Conservation (phyloP, 2,329 filamentous ascomycete species). For the Fusarium incarnatum region DNA sequence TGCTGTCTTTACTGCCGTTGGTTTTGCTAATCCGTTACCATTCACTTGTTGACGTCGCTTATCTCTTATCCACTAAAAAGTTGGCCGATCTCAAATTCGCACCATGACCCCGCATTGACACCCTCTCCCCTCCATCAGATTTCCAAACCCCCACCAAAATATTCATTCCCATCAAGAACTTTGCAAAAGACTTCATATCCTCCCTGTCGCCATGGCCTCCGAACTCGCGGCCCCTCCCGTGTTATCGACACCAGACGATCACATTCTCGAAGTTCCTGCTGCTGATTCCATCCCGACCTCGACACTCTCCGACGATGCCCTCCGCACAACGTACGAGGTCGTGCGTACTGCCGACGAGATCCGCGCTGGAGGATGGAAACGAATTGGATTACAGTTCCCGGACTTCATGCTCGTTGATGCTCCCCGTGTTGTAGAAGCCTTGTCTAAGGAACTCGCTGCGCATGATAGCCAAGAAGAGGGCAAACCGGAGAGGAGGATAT, state of each 20-base stretch:
- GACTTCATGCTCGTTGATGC: conserved; percentile 92
- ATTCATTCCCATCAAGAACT: conserved; percentile 27
- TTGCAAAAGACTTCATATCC: conserved; percentile 10
- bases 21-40: too few species aligned
- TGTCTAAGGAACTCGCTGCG: conserved; percentile 45
- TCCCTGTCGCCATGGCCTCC: conserved; percentile 54
- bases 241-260: conserved; percentile 72
- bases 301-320: conserved; percentile 70
- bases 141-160: conserved; percentile 40
- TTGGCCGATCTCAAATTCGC: background rate
- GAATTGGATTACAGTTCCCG: conserved; percentile 93
- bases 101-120: conserved; percentile 49
- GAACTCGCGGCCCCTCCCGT: conserved; percentile 67
- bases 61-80: background rate
- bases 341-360: conserved; percentile 82
- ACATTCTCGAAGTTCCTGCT: conserved; percentile 66
- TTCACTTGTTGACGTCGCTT: too few species aligned
- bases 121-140: conserved; percentile 35
- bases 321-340: conserved; percentile 86
- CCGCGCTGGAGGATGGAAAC: conserved; percentile 74
- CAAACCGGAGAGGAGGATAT: conserved; percentile 62
- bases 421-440: conserved; percentile 77
- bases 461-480: conserved; percentile 20
- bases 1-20: too few species aligned
- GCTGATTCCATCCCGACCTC: conserved; percentile 50